Evolutionary conservation across 805 yeast genomes (phyloP).

Genomic region (Saccharomycopsis microspora): DNA sequence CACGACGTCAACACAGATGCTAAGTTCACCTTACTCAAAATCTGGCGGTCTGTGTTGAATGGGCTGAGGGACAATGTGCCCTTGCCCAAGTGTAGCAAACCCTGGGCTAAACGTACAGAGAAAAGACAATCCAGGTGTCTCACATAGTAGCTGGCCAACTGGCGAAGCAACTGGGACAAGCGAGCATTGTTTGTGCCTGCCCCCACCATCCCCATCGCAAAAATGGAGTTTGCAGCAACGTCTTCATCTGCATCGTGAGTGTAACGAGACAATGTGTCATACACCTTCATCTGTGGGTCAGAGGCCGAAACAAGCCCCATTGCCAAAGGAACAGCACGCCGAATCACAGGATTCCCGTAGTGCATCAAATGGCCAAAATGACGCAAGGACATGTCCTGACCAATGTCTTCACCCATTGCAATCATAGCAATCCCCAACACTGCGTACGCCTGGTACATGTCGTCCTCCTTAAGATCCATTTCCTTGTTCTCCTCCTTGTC

Average conservation of each 20-base stretch:
- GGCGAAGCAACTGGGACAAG: conserved; percentile 89
- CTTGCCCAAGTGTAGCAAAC: conserved; percentile 88
- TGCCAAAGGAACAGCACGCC: conserved; percentile 95
- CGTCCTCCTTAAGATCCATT: conserved; percentile 31
- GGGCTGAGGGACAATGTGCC: conserved; percentile 89
- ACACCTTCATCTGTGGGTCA: conserved; percentile 93
- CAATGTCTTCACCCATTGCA: conserved; percentile 96
- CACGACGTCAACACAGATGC: conserved; percentile 82
- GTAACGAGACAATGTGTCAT: conserved; percentile 89
- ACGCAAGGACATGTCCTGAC: conserved; percentile 94
- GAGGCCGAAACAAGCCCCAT: conserved; percentile 92
- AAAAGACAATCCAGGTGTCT: conserved; percentile 85
- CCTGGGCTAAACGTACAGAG: conserved; percentile 91
- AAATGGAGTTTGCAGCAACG: conserved; percentile 90
- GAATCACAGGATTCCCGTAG: conserved; percentile 84
- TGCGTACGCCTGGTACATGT: conserved; percentile 70
- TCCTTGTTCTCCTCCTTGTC: conserved; percentile 23
- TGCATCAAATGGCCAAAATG: conserved; percentile 98
- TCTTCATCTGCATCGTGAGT: conserved; percentile 93
- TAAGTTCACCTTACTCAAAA: conserved; percentile 76
- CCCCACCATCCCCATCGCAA: conserved; percentile 96
- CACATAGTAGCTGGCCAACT: conserved; percentile 84
- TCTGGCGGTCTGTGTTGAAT: conserved; percentile 79
- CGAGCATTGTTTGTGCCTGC: conserved; percentile 99
- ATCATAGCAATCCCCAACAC: conserved; percentile 90